These are phyloP conservation scores for Marasmius fiardii DNA, from an alignment of 1,284 basidiomycete genomes.

Conservation along the genomic window DNA sequence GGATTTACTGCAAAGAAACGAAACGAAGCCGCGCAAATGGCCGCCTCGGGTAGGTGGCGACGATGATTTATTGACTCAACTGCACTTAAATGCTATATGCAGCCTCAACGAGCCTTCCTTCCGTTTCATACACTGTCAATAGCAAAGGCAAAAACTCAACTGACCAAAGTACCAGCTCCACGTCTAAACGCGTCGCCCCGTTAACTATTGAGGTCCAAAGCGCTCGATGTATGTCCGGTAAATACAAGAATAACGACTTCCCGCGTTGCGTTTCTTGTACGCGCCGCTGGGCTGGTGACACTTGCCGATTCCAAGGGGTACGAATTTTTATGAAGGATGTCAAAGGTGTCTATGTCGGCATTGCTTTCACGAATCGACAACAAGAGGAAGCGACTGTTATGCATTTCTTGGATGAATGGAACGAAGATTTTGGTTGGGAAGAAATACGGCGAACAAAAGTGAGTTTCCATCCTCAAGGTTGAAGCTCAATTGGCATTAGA, in stretches of 20 bases:
- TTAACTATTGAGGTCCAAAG: slow-evolving; percentile 60
- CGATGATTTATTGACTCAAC: slow-evolving; percentile 15
- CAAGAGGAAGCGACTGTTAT: slow-evolving; percentile 54
- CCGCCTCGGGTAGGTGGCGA: slow-evolving; percentile 51
- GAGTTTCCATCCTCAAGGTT: slow-evolving; percentile 11
- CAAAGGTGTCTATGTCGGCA: slow-evolving; percentile 54
- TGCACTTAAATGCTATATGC: neutral
- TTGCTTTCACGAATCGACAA: slow-evolving; percentile 65
- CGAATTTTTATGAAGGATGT: slow-evolving; percentile 66
- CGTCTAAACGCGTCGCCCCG: slow-evolving; percentile 13
- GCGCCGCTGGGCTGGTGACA: slow-evolving; percentile 79
- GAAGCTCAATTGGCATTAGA: slow-evolving; percentile 11
- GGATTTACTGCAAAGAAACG: slow-evolving; percentile 68
- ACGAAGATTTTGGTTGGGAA: slow-evolving; percentile 42
- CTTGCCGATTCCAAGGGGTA: slow-evolving; percentile 76
- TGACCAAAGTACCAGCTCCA: slow-evolving; percentile 5
- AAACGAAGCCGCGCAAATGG: slow-evolving; percentile 58
- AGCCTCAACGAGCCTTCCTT: slow-evolving; percentile 12
- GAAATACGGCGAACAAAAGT: slow-evolving; percentile 59
- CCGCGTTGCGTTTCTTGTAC: slow-evolving; percentile 78
- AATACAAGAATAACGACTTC: slow-evolving; percentile 65
- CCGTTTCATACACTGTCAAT: slow-evolving; percentile 35
- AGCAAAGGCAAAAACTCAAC: slow-evolving; percentile 36
- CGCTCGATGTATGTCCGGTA: slow-evolving; percentile 76
- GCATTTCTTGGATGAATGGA: slow-evolving; percentile 69